A percentile compares a stretch with the other conserved stretches of the same genome.
These are phyloP conservation scores for Grosmannia serpens DNA, from an alignment of 2,329 filamentous ascomycete genomes.

Conservation along the genomic window DNA sequence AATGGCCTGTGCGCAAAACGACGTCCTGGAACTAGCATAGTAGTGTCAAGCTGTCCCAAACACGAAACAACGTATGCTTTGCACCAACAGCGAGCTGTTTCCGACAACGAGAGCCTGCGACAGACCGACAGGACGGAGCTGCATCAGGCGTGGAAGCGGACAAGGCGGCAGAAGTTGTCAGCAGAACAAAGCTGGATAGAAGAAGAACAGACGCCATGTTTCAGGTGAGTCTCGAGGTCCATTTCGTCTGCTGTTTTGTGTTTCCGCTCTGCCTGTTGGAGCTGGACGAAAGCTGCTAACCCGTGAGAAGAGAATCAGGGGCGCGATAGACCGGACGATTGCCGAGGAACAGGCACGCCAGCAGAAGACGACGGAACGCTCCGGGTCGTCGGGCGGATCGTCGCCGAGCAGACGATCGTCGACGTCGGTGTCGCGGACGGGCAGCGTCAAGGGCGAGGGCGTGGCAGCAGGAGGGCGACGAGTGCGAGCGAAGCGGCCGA, in stretches of 20 bases:
- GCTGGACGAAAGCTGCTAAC: neutral
- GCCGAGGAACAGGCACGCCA: constrained; percentile 85
- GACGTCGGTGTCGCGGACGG: constrained; percentile 29
- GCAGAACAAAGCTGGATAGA: neutral
- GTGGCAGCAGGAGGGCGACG: constrained; percentile 17
- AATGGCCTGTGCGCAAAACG: neutral
- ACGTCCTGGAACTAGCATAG: neutral
- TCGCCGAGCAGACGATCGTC: constrained; percentile 30
- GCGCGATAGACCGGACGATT: constrained; percentile 75
- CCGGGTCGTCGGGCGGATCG: constrained; percentile 24
- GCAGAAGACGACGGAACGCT: constrained; percentile 36
- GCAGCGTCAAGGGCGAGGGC: constrained; percentile 22
- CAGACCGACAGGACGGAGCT: neutral
- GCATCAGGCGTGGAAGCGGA: neutral
- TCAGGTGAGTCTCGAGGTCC: neutral
- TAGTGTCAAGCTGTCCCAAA: neutral
- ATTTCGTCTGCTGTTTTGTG: neutral
- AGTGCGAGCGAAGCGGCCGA: constrained; percentile 30
- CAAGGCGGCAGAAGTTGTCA: neutral
- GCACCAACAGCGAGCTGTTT: neutral
- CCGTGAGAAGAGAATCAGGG: constrained; percentile 59
- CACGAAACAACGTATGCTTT: neutral
- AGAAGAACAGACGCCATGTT: neutral
- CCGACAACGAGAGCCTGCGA: neutral
- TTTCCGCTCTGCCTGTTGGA: neutral